These are phyloP conservation scores for Aristolochia fimbriata DNA, from an alignment of 164 flowering plant species.

Conservation along the genomic window DNA sequence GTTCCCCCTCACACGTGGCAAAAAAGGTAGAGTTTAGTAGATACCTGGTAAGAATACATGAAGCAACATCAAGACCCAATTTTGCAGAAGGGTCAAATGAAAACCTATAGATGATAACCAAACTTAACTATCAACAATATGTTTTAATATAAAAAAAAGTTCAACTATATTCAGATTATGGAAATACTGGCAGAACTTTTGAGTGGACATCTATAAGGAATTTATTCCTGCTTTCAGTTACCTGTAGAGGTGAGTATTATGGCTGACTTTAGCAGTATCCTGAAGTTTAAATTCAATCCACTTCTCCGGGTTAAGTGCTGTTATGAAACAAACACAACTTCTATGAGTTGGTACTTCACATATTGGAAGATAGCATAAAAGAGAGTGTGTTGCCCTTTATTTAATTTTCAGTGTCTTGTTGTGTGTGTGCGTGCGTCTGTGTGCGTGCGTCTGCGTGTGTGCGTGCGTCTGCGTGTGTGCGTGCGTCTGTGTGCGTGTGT, in stretches of 20 bases:
- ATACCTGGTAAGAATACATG: constrained; percentile 89
- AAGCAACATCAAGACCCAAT: constrained; percentile 88
- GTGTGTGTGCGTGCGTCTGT: too few species aligned
- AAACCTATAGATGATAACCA: constrained; percentile 38
- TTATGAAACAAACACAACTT: constrained; percentile 11
- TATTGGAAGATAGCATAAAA: too few species aligned
- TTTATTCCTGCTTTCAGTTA: constrained; percentile 7
- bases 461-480: too few species aligned
- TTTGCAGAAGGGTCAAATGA: constrained; percentile 80
- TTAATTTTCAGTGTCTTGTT: background rate
- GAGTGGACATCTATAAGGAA: background rate
- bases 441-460: too few species aligned
- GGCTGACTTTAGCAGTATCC: constrained; percentile 83
- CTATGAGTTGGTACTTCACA: too few species aligned
- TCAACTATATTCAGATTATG: background rate
- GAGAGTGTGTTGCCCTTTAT: background rate
- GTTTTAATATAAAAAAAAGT: background rate
- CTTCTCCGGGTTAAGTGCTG: constrained; percentile 85
- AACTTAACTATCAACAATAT: background rate
- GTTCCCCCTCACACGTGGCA: background rate
- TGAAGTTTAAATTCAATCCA: constrained; percentile 85
- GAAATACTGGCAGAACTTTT: background rate
- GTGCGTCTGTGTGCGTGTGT: too few species aligned
- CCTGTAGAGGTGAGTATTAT: constrained; percentile 86
- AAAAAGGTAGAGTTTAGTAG: background rate